Evolutionary conservation across 805 yeast species (phyloP).

Genomic region (Candida golubevii): DNA sequence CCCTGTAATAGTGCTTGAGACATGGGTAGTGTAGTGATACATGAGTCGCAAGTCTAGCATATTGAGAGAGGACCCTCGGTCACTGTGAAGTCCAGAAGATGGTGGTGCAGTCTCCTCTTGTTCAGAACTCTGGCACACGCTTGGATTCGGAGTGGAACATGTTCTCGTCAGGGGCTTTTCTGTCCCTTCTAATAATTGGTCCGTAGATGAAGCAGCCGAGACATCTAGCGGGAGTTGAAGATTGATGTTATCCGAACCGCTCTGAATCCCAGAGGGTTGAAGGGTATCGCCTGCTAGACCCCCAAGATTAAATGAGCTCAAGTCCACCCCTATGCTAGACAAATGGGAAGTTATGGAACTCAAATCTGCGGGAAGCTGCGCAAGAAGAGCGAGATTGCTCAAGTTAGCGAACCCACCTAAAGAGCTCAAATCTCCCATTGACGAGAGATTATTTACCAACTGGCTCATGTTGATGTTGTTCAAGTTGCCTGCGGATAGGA

Average conservation of each 20-base stretch:
- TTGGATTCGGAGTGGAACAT: too few relatives aligned
- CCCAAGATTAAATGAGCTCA: slow-evolving; percentile 5
- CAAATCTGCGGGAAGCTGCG: slow-evolving; percentile 40
- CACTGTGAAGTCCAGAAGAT: background rate
- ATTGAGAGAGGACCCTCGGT: slow-evolving; percentile 36
- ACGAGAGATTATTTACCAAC: slow-evolving; percentile 37
- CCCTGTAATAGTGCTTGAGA: slow-evolving; percentile 81
- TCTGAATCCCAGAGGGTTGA: background rate
- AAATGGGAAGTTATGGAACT: slow-evolving; percentile 29
- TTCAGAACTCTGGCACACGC: too few relatives aligned
- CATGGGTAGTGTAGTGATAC: slow-evolving; percentile 82
- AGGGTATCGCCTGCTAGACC: background rate
- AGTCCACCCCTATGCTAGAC: slow-evolving; percentile 6
- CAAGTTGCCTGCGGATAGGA: slow-evolving; percentile 32
- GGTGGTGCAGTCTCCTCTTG: too few relatives aligned
- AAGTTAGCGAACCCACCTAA: slow-evolving; percentile 37
- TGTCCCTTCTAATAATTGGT: too few relatives aligned
- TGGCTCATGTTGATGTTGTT: slow-evolving; percentile 41
- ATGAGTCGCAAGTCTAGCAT: slow-evolving; percentile 75
- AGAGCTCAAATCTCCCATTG: slow-evolving; percentile 31
- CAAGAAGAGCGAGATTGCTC: slow-evolving; percentile 38
- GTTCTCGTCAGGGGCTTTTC: too few relatives aligned
- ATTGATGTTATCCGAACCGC: too few relatives aligned
- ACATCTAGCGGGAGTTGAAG: too few relatives aligned
- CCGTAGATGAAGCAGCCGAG: too few relatives aligned